Base-by-base conservation (phyloP, 352 stramenopile species). In the Globisporangium alternatum region DNA sequence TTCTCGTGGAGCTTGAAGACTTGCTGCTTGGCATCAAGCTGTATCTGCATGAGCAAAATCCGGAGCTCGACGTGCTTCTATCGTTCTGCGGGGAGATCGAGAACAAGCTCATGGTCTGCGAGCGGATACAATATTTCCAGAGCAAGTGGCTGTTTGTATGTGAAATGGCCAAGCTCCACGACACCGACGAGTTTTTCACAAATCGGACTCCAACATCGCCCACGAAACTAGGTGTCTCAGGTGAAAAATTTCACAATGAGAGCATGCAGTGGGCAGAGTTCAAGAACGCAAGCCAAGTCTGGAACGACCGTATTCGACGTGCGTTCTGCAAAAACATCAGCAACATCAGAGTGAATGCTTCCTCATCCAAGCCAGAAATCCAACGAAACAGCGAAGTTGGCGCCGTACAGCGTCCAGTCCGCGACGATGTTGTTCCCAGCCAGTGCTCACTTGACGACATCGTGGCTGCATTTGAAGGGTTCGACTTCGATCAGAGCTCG, bases 131-230 rank as follows among this genome's bases (percentile, higher is more conserved):
- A 9, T 15, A 12, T 2, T 90, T 88, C 28, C 77, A 90, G 39
- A 60, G 60, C 21, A 45, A 77, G n/a, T 88, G 79, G 78, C 60
- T 70, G 5, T 31, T 76, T 2, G 33, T 80, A 5, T 88, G 77
- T 48, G 71, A 86, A 62, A 61, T 81, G 28, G 72, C 74, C 3
- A 77, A 81, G 41, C 56, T 90, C 0, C 79, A 88, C 45, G 81
- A 90, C 28, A 66, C 85, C 3, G 79, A 90, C 3, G 81, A 90
- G 37, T 89, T 82, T 35, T 82, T 89, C 66, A 71, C 66, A n/a
- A 53, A 69, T 47, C 31, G 35, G 17, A 56, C 47, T 22, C 12
- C 22, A 55, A 13, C 17, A 2, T 22, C 15, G 13, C 30, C 37
- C 7, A 33, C 10, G 59, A 78, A 68, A 41, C 66, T 25, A 57